Base-by-base conservation (phyloP, 257 asterid species). In the Verbascum thapsus region DNA sequence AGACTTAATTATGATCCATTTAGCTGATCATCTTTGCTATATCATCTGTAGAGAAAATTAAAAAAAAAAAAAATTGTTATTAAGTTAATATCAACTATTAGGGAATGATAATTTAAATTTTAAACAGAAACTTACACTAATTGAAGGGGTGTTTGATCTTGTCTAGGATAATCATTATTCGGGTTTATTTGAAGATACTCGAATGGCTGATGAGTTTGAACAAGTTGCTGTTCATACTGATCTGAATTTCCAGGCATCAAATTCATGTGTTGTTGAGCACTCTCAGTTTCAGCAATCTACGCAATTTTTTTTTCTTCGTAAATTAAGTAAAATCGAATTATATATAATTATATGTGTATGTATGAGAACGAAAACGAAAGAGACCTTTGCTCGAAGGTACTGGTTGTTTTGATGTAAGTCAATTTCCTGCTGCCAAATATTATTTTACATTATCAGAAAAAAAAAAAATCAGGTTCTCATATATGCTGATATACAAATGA, bases 341-440 rank as follows among this genome's bases (percentile, higher is more conserved):
- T n/a, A n/a, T n/a, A n/a, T n/a, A n/a, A n/a, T n/a, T n/a, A n/a
- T n/a, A n/a, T n/a, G n/a, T n/a, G n/a, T n/a, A n/a, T n/a, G n/a
- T n/a, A n/a, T n/a, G n/a, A n/a, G n/a, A n/a, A n/a, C n/a, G n/a
- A n/a, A n/a, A n/a, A n/a, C n/a, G n/a, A n/a, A n/a, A n/a, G n/a
- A 0, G 2, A 88, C 96, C 98, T 88, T 91, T 63, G 96, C 88
- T 49, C 95, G 86, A 39, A 91, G 96, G 85, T 77, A 88, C 73
- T 85, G 95, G 60, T 92, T 88, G 78, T 80, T 84, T 74, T 88
- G 88, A 42, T 88, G 91, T 70, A 88, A 71, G 59, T 88, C 96
- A 9, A 86, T 73, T 76, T 91, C 96, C 96, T 91, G 96, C 87
- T 80, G 78, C 74, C 83, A n/a, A n/a, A n/a, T n/a, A 11, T 67